Conservation (phyloP, 257 asterid genomes). For the Ligustrum vulgare region DNA sequence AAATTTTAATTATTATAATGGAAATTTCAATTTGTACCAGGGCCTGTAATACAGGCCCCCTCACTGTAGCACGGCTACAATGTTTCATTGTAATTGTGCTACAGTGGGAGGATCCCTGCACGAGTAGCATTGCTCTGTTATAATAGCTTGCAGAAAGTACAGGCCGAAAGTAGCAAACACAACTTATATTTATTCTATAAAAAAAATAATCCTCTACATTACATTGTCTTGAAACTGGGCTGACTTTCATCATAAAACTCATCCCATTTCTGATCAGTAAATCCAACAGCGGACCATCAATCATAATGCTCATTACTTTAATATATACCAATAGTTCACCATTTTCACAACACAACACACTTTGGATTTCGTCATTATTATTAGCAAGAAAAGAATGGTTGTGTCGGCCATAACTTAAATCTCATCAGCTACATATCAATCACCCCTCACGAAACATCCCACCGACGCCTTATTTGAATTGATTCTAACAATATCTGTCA, state of each 20-base stretch:
- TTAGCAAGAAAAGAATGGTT: background rate
- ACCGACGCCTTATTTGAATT: constrained; percentile 3
- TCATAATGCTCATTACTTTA: background rate
- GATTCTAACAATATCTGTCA: background rate
- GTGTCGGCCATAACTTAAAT: background rate
- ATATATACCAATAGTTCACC: background rate
- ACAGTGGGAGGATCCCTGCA: too few species aligned
- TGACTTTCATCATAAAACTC: background rate
- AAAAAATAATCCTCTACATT: too few species aligned
- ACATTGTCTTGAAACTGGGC: background rate
- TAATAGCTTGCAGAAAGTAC: too few species aligned
- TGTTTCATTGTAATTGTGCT: too few species aligned
- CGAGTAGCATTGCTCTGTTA: too few species aligned
- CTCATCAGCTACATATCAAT: too few species aligned
- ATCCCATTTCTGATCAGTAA: background rate
- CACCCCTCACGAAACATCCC: constrained; percentile 21
- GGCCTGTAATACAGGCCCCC: too few species aligned
- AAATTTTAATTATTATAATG: too few species aligned
- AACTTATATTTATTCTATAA: background rate
- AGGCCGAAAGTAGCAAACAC: background rate
- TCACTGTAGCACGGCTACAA: too few species aligned
- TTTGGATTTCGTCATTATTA: background rate
- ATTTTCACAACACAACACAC: background rate
- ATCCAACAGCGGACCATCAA: background rate
- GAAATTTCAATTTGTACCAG: too few species aligned